Conservation (phyloP, 805 yeast genomes). For the Pichia pseudocactophila region DNA sequence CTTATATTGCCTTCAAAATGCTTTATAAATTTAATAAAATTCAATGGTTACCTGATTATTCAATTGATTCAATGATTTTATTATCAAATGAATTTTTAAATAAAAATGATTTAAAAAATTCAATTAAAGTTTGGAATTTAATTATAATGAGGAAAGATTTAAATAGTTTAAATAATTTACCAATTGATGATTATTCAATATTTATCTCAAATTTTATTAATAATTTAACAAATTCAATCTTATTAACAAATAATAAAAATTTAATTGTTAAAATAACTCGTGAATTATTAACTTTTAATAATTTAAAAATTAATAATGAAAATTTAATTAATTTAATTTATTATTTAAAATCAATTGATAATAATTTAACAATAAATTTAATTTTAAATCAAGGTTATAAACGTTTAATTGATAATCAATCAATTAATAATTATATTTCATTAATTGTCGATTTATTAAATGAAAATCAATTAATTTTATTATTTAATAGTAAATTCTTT, state of each 20-base stretch:
- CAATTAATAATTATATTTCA: conserved; percentile 25
- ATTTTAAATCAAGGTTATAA: conserved; percentile 27
- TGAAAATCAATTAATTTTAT: conserved; percentile 12
- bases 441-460: conserved; percentile 22
- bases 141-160: conserved; percentile 27
- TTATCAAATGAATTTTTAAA: conserved; percentile 20
- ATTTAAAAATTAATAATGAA: conserved; percentile 19
- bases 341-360: conserved; percentile 17
- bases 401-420: conserved; percentile 9
- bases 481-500: conserved; percentile 22
- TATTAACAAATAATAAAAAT: conserved; percentile 18
- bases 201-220: conserved; percentile 17
- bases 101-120: conserved; percentile 16
- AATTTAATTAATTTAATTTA: conserved; percentile 18
- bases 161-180: conserved; percentile 16
- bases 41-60: conserved; percentile 29
- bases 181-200: conserved; percentile 9
- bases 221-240: conserved; percentile 15
- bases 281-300: conserved; percentile 24
- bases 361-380: conserved; percentile 19
- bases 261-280: conserved; percentile 22
- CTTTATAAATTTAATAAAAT: conserved; percentile 22
- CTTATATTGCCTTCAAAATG: conserved; percentile 20
- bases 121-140: conserved; percentile 26
- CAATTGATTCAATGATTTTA: conserved; percentile 20